These are phyloP conservation scores for Dictyostelium intermedium DNA, from an alignment of 78 protist species.

Conservation along the genomic window DNA sequence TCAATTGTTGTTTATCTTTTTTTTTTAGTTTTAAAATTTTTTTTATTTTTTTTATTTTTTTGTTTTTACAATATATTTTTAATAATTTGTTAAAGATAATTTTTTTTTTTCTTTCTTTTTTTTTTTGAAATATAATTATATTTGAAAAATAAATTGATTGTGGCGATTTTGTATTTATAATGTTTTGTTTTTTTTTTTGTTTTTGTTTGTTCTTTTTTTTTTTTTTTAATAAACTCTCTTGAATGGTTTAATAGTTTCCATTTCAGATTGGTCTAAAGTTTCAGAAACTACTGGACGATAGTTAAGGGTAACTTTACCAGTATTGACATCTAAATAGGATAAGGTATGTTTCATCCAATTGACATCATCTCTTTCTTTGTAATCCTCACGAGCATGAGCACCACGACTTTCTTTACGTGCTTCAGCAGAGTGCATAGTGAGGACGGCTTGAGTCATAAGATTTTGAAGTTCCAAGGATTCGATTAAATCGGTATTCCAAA, in stretches of 20 bases:
- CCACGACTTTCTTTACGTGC: constrained; percentile 99
- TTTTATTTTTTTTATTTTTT: neutral
- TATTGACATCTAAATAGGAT: constrained; percentile 86
- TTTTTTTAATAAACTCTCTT: constrained; percentile 71
- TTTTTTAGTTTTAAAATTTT: neutral
- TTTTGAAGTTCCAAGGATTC: constrained; percentile 99
- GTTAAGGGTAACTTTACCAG: constrained; percentile 87
- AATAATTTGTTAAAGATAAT: neutral
- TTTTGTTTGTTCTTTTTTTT: neutral
- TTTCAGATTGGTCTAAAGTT: constrained; percentile 78
- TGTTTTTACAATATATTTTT: neutral
- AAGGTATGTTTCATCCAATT: constrained; percentile 99
- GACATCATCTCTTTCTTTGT: constrained; percentile 90
- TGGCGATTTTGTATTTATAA: neutral
- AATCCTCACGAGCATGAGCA: constrained; percentile 99
- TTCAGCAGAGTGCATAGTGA: constrained; percentile 95
- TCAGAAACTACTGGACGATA: constrained; percentile 82
- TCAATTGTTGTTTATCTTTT: neutral
- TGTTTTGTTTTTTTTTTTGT: neutral
- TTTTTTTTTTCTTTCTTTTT: neutral
- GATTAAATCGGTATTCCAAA: constrained; percentile 96
- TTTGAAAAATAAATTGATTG: neutral
- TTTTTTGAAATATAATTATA: neutral
- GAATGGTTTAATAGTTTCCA: constrained; percentile 72
- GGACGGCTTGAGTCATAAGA: constrained; percentile 92